Evolutionary conservation across 2,329 filamentous ascomycete species (phyloP), one percentile per base, ranked within the genome.

Genomic region (Tolypocladium amazonense): DNA sequence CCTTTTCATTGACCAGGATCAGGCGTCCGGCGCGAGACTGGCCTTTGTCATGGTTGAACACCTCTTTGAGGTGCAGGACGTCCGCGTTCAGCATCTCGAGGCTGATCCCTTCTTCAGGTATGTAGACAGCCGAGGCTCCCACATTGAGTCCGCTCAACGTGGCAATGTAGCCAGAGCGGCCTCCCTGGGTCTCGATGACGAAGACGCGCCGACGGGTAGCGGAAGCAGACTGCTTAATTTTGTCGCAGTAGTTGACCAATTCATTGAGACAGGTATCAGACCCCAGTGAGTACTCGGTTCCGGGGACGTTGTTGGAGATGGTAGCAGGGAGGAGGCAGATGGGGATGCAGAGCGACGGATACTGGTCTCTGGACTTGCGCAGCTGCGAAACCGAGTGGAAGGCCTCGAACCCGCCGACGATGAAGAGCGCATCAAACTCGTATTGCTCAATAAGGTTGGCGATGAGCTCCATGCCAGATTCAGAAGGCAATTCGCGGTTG

Each of bases 261-360:
- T 96, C 92, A 76, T 99, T 99, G 63, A 99, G 79, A 71, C 94
- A 97, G 1, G 94, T 99, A 70, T 99, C 94, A 38, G 92, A 96
- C 52, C 94, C 94, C 54, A 99, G 85, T 1, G 92, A 97, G 78
- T 97, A 97, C 75, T 99, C 94, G 0, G 93, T 96, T 45, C 94
- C 94, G 0, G 94, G 94, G 5, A 99, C 94, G 72, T 99, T 99
- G 81, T 99, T 99, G 65, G 91, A 96, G 67, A 99, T 93, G 12
- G 94, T 99, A n/a, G 94, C 94, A 0, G 94, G 94, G 33, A 99
- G 81, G 50, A 97, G 82, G 58, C 88, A 84, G 81, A 97, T 90
- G 25, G 94, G 94, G 64, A 99, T 97, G 73, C 90, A 92, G 71
- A 99, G 89, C 1, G 89, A 88, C 14, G 90, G 86, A 75, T 89